Evolutionary conservation across 1,139 yeast genomes (phyloP).

Genomic region (Zygosaccharomyces sapae): DNA sequence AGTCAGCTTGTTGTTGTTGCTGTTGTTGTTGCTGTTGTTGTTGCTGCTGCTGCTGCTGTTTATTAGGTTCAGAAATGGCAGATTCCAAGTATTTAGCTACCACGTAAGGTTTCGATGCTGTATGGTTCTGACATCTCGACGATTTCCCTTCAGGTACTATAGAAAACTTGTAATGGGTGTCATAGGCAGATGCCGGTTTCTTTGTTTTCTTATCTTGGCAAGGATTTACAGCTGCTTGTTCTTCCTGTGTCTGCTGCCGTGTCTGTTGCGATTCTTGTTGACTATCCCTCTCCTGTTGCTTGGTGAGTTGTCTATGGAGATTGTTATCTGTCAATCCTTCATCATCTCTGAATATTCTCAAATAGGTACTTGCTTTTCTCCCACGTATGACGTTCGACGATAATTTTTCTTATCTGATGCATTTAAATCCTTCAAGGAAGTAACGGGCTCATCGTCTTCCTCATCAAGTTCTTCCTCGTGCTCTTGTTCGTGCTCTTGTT

Average conservation of each 20-base stretch:
- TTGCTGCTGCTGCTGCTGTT: too few species aligned
- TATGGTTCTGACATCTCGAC: slow-evolving; percentile 12
- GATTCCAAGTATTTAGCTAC: not conserved
- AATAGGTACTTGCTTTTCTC: slow-evolving; percentile 36
- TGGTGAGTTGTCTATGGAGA: not conserved
- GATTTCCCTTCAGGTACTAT: slow-evolving; percentile 12
- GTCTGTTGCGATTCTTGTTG: too few species aligned
- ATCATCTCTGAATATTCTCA: slow-evolving; percentile 35
- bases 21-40: not conserved
- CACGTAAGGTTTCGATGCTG: not conserved
- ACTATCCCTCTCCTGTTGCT: not conserved
- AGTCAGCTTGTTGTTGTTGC: slow-evolving; percentile 11
- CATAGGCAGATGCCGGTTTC: slow-evolving; percentile 13
- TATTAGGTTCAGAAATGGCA: not conserved
- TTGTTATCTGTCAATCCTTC: slow-evolving; percentile 14
- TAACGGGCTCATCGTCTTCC: slow-evolving; percentile 6
- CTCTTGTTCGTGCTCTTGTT: too few species aligned
- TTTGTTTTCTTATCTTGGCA: too few species aligned
- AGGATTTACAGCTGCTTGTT: too few species aligned
- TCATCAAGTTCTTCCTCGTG: not conserved
- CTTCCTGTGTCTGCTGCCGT: too few species aligned
- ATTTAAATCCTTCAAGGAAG: slow-evolving; percentile 24
- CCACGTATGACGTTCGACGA: slow-evolving; percentile 26
- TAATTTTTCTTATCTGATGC: slow-evolving; percentile 22
- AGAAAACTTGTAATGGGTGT: slow-evolving; percentile 15